A percentile compares a stretch with the other conserved stretches of the same genome.
Conservation (phyloP, 306 rosid genomes). For the Malus domestica region ASM211411v1 NC_041799.1:42581001-42581500, state of each 20-base stretch:
- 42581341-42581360: constrained; percentile 34
- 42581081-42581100: constrained; percentile 55
- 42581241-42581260: constrained; percentile 38
- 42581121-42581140: constrained; percentile 51
- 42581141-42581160: constrained; percentile 71
- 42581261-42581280: constrained; percentile 66
- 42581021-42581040: constrained; percentile 60
- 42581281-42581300: constrained; percentile 65
- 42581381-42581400: constrained; percentile 54
- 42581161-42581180: constrained; percentile 30
- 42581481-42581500: constrained; percentile 55
- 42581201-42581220: constrained; percentile 13
- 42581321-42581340: constrained; percentile 44
- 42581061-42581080: constrained; percentile 47
- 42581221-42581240: constrained; percentile 17
- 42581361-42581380: constrained; percentile 49
- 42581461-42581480: constrained; percentile 44
- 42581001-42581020: constrained; percentile 74
- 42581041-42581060: constrained; percentile 57
- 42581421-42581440: constrained; percentile 56
- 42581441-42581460: constrained; percentile 56
- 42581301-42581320: constrained; percentile 39
- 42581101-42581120: constrained; percentile 28
- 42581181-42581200: background rate
- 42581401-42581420: constrained; percentile 72